A percentile compares a stretch with the other conserved stretches of the same genome.
Evolutionary conservation across 768 basidiomycete genomes (phyloP).

Genomic region (Phylloporus scabripes): DNA sequence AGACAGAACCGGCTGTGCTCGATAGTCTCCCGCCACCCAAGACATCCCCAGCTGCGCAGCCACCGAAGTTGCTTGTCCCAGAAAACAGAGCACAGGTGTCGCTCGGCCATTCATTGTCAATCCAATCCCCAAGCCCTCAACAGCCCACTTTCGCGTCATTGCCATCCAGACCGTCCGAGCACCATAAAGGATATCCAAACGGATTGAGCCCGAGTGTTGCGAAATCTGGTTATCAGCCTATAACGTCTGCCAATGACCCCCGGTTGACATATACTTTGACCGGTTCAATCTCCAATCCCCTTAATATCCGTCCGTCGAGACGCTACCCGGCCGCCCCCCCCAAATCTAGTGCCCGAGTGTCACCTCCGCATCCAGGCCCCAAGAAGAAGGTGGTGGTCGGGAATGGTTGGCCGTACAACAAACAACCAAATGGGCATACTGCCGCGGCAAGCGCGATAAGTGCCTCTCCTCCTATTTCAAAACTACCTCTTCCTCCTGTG

Average conservation of each 20-base stretch:
- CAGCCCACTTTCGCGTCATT: conserved; percentile 10
- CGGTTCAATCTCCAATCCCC: conserved; percentile 46
- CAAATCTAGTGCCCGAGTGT: conserved; percentile 7
- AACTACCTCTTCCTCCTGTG: conserved; percentile 7
- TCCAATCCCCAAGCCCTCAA: conserved; percentile 10
- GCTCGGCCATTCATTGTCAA: conserved; percentile 8
- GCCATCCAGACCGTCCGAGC: conserved; percentile 16
- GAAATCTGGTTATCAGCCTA: conserved; percentile 23
- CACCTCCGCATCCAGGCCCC: conserved; percentile 12
- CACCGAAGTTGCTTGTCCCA: conserved; percentile 8
- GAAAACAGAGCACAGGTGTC: conserved; percentile 10
- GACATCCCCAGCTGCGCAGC: conserved; percentile 8
- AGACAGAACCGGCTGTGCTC: conserved; percentile 12
- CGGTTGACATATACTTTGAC: conserved; percentile 36
- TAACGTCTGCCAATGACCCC: conserved; percentile 27
- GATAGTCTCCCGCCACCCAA: conserved; percentile 13
- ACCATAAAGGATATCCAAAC: conserved; percentile 7
- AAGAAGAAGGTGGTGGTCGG: conserved; percentile 38
- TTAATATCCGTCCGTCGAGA: conserved; percentile 49
- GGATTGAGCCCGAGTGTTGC: conserved; percentile 12
- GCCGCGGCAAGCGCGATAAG: conserved; percentile 2
- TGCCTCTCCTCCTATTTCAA: conserved; percentile 16
- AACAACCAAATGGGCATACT: conserved; percentile 24
- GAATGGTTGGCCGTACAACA: conserved; percentile 42
- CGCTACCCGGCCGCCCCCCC: conserved; percentile 9